These are phyloP conservation scores for Colletotrichum brevisporum DNA, from an alignment of 2,329 filamentous ascomycete species.

Conservation along the genomic window DNA sequence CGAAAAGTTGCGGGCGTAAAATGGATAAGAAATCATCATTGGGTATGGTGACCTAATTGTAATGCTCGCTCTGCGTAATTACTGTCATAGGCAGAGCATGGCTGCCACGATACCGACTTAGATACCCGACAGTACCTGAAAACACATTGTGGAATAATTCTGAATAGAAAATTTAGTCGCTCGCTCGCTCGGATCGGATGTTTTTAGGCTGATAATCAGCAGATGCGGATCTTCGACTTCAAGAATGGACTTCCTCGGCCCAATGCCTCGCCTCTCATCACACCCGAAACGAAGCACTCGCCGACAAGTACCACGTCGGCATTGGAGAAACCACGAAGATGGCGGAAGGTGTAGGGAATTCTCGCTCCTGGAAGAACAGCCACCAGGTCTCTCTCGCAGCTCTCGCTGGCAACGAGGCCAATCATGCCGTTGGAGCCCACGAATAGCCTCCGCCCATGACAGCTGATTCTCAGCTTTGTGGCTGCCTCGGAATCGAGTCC, in stretches of 20 bases:
- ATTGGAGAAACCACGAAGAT: background rate
- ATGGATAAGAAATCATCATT: background rate
- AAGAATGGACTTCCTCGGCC: background rate
- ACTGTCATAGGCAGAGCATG: background rate
- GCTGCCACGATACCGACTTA: slow-evolving; percentile 3
- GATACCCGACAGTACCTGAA: slow-evolving; percentile 9
- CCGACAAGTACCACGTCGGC: background rate
- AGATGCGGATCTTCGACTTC: background rate
- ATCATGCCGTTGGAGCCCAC: background rate
- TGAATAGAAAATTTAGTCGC: background rate
- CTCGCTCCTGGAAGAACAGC: slow-evolving; percentile 8
- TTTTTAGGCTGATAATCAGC: background rate
- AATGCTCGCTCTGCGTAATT: slow-evolving; percentile 1
- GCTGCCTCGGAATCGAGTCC: background rate
- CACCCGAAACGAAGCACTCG: slow-evolving; percentile 5
- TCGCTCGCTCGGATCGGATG: background rate
- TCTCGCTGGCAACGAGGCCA: slow-evolving; percentile 8
- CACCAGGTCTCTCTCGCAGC: background rate
- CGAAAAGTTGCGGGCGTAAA: background rate
- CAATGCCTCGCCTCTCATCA: slow-evolving; percentile 14
- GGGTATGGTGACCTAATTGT: background rate
- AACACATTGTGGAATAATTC: background rate
- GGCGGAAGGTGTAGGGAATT: slow-evolving; percentile 18
- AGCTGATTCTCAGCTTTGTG: slow-evolving; percentile 6
- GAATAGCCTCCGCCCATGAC: slow-evolving; percentile 15